Percentiles rank a stretch among this genome's conserved stretches.
phyloP scores from a whole-genome alignment of 768 basidiomycete species.

The Pleurotus sapidus region DNA sequence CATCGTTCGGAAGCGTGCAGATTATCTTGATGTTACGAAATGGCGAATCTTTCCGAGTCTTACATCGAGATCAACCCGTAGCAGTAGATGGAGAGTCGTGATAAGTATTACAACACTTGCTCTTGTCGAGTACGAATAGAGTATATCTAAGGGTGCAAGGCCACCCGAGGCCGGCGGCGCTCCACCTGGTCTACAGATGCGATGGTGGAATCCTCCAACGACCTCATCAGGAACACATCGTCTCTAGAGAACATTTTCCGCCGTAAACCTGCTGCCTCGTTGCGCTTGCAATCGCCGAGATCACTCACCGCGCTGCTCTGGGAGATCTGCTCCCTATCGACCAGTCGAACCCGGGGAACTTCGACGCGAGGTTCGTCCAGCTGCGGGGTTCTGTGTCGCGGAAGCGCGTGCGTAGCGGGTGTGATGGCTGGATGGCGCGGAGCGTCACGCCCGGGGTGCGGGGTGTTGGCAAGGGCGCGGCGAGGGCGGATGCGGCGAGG shows the following conservation, averaged over 20 bases:
- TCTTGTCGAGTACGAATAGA: too few relatives aligned
- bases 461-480: not conserved
- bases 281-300: too few relatives aligned
- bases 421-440: too few relatives aligned
- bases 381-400: not conserved
- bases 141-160: not conserved
- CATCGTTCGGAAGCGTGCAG: too few relatives aligned
- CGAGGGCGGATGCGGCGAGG: not conserved
- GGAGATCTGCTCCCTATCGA: not conserved
- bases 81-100: too few relatives aligned
- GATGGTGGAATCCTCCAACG: conserved; percentile 1
- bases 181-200: not conserved
- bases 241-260: not conserved
- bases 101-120: too few relatives aligned
- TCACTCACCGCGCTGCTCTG: not conserved
- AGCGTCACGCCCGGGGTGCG: not conserved
- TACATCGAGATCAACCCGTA: too few relatives aligned
- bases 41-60: too few relatives aligned
- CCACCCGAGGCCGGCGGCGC: not conserved
- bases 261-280: too few relatives aligned
- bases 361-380: not conserved
- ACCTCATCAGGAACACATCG: conserved; percentile 4
- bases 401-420: too few relatives aligned
- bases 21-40: too few relatives aligned
- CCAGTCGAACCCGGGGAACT: conserved; percentile 1